Evolutionary conservation across 192 early-diverging fungal genomes (phyloP).

Genomic region (Haplosporangium gracile): DNA sequence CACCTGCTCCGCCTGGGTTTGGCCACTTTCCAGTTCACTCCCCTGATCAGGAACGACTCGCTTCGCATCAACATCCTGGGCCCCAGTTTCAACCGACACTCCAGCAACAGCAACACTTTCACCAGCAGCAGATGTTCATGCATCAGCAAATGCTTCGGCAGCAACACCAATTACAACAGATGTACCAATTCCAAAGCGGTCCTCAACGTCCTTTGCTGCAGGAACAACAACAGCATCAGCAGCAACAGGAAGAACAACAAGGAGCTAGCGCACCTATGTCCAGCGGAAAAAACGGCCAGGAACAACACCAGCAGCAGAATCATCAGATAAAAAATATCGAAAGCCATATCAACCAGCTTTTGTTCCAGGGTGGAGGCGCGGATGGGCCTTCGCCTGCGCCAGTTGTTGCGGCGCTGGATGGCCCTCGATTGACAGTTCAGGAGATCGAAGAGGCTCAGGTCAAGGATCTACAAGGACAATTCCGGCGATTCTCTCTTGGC

Average conservation of each 20-base stretch:
- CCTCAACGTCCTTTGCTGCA: background rate
- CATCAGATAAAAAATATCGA: slow-evolving; percentile 41
- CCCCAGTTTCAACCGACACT: slow-evolving; percentile 13
- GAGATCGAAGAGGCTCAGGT: slow-evolving; percentile 45
- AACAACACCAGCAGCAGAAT: background rate
- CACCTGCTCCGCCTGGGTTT: slow-evolving; percentile 33
- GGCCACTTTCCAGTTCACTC: slow-evolving; percentile 36
- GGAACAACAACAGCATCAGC: slow-evolving; percentile 2
- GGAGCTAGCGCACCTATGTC: background rate
- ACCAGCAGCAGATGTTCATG: slow-evolving; percentile 44
- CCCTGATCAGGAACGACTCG: slow-evolving; percentile 5
- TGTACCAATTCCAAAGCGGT: slow-evolving; percentile 8
- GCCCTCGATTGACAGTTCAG: slow-evolving; percentile 25
- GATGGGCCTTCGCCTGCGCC: background rate
- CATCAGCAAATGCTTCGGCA: slow-evolving; percentile 41
- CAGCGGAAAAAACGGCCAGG: background rate
- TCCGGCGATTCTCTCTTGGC: slow-evolving; percentile 27
- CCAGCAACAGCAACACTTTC: slow-evolving; percentile 18
- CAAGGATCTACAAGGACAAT: slow-evolving; percentile 17
- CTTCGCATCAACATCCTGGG: background rate
- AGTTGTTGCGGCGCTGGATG: background rate
- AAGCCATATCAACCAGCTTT: slow-evolving; percentile 38
- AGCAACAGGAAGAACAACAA: background rate
- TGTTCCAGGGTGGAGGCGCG: slow-evolving; percentile 12
- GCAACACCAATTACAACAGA: slow-evolving; percentile 32